phyloP scores from a whole-genome alignment of 2,329 filamentous ascomycete genomes.

The Rutstroemia sp. region DNA sequence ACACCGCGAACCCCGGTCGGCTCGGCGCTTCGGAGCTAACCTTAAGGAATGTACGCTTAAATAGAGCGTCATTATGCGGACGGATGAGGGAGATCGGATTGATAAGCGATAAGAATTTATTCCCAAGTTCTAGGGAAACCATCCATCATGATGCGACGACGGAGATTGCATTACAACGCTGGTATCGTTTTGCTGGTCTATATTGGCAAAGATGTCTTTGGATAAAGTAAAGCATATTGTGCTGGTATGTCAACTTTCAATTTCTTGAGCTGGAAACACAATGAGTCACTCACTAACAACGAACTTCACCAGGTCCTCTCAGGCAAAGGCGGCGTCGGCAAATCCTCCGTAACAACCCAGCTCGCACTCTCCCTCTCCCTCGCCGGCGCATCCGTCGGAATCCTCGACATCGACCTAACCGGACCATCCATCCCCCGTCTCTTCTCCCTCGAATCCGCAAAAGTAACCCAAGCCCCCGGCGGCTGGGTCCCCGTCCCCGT shows the following conservation, averaged over 20 bases:
- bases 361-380: slow-evolving; percentile 83
- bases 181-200: not conserved
- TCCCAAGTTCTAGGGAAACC: not conserved
- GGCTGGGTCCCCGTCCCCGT: slow-evolving; percentile 90
- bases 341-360: slow-evolving; percentile 96
- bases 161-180: not conserved
- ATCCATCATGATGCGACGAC: not conserved
- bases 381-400: slow-evolving; percentile 81
- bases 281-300: slow-evolving; percentile 9
- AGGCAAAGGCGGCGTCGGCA: slow-evolving; percentile 95
- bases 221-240: slow-evolving; percentile 69
- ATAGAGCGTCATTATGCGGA: not conserved
- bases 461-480: slow-evolving; percentile 83
- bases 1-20: not conserved
- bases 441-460: slow-evolving; percentile 80
- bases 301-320: slow-evolving; percentile 57
- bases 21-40: not conserved
- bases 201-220: slow-evolving; percentile 48
- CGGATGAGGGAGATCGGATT: slow-evolving; percentile 14
- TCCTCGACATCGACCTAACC: slow-evolving; percentile 93
- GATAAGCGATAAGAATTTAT: slow-evolving; percentile 26
- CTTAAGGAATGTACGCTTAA: slow-evolving; percentile 3
- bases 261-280: not conserved
- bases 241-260: slow-evolving; percentile 44
- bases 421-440: slow-evolving; percentile 94